Conservation (phyloP, 2,329 filamentous ascomycete species). For the Drechslera avenae region DNA sequence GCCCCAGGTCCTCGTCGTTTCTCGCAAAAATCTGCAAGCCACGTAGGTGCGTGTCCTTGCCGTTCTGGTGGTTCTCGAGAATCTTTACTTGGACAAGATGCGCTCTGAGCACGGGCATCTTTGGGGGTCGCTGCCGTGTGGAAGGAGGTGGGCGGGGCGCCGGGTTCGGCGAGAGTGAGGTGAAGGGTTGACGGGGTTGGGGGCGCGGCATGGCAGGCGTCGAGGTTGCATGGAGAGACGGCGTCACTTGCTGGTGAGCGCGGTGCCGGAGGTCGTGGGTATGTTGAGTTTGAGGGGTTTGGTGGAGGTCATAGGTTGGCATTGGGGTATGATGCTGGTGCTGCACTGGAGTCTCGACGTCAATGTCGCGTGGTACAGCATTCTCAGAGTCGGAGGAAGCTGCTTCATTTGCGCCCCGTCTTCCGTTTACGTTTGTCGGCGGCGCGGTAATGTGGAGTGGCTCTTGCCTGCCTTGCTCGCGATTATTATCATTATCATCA, state of each 20-base stretch:
- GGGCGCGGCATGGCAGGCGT: conserved; percentile 20
- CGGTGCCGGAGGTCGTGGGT: too few species aligned
- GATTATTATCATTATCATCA: too few species aligned
- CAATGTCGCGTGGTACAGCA: conserved; percentile 9
- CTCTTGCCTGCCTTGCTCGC: conserved; percentile 14
- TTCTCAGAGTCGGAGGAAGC: conserved; percentile 27
- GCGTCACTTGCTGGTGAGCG: conserved; percentile 1
- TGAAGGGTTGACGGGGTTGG: conserved; percentile 25
- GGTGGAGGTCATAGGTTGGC: background rate
- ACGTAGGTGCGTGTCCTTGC: conserved; percentile 96
- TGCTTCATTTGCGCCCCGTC: conserved; percentile 3
- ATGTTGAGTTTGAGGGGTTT: conserved; percentile 6
- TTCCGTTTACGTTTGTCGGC: background rate
- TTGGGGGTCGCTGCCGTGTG: conserved; percentile 54
- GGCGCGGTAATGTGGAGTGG: conserved; percentile 1
- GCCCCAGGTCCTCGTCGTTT: conserved; percentile 40
- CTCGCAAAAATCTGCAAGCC: conserved; percentile 82
- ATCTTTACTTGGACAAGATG: conserved; percentile 91
- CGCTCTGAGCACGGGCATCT: conserved; percentile 77
- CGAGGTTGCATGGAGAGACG: conserved; percentile 10
- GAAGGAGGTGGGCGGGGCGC: background rate
- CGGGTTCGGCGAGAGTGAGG: conserved; percentile 22
- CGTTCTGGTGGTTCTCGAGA: conserved; percentile 97
- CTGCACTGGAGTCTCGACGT: conserved; percentile 12
- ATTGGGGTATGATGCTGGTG: conserved; percentile 4